These are phyloP conservation scores for Diplodia scrobiculata DNA, from an alignment of 2,329 filamentous ascomycete species.

Conservation along the genomic window DNA sequence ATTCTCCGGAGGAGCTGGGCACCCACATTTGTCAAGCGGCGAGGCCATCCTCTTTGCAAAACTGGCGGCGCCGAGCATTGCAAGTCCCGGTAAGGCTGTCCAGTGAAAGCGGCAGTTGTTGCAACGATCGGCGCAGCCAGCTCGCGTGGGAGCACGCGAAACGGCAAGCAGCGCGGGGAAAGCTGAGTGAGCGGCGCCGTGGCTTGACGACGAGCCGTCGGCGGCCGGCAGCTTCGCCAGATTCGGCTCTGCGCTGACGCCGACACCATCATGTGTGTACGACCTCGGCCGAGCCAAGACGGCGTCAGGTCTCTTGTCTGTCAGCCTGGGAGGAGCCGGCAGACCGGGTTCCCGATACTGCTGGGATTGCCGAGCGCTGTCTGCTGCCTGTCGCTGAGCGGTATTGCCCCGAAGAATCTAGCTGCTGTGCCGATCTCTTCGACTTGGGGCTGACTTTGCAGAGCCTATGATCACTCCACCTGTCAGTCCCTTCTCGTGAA, in stretches of 20 bases:
- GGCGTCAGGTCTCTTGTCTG: slow-evolving; percentile 4
- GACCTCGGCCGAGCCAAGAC: slow-evolving; percentile 20
- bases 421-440: slow-evolving; percentile 2
- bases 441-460: not conserved
- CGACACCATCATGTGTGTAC: not conserved
- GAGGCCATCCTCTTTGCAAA: slow-evolving; percentile 6
- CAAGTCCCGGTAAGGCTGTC: slow-evolving; percentile 11
- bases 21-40: not conserved
- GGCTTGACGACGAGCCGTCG: not conserved
- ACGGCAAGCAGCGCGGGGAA: not conserved
- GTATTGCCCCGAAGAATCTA: slow-evolving; percentile 13
- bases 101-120: slow-evolving; percentile 3
- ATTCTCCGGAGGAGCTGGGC: slow-evolving; percentile 23
- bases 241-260: slow-evolving; percentile 7
- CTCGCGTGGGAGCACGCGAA: not conserved
- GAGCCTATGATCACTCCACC: slow-evolving; percentile 1
- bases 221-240: not conserved
- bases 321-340: slow-evolving; percentile 11
- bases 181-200: slow-evolving; percentile 18
- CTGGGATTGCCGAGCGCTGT: not conserved
- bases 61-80: not conserved
- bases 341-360: slow-evolving; percentile 1
- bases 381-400: slow-evolving; percentile 7
- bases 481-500: not conserved
- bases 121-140: not conserved